phyloP scores from a whole-genome alignment of 306 rosid species.

The Malus sieversii region DNA sequence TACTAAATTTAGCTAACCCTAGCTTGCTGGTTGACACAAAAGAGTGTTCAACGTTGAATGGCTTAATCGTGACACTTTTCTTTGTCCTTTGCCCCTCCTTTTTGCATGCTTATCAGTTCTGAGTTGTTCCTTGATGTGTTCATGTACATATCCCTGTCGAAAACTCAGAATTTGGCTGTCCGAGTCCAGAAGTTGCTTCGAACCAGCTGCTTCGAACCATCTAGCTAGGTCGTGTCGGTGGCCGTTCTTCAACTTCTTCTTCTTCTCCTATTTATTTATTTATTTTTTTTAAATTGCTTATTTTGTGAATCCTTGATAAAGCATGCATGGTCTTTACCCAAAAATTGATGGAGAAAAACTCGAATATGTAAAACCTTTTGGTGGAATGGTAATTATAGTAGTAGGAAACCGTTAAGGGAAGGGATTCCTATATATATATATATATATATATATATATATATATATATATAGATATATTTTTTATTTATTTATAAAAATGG shows the following conservation, averaged over 20 bases:
- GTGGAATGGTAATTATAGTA: background rate
- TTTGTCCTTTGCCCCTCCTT: conserved; percentile 18
- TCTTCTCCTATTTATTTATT: background rate
- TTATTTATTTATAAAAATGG: too few relatives aligned
- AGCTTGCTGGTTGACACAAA: background rate
- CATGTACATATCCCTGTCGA: background rate
- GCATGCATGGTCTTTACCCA: background rate
- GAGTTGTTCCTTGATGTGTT: conserved; percentile 23
- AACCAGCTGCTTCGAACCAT: background rate
- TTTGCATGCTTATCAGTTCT: conserved; percentile 22
- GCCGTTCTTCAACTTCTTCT: background rate
- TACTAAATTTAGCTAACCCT: background rate
- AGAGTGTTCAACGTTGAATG: background rate
- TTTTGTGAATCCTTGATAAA: background rate
- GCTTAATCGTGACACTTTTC: conserved; percentile 10
- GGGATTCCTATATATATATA: too few relatives aligned
- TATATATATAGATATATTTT: too few relatives aligned
- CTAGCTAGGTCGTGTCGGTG: background rate
- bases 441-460: too few relatives aligned
- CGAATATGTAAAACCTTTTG: background rate
- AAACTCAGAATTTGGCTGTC: background rate
- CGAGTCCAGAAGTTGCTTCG: background rate
- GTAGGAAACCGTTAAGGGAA: too few relatives aligned
- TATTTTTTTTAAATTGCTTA: too few relatives aligned
- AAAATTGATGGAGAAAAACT: background rate